A percentile compares a stretch with the other conserved stretches of the same genome.
Evolutionary conservation across 2,329 filamentous ascomycete species (phyloP).

Genomic region (Uncinocarpus reesii): DNA sequence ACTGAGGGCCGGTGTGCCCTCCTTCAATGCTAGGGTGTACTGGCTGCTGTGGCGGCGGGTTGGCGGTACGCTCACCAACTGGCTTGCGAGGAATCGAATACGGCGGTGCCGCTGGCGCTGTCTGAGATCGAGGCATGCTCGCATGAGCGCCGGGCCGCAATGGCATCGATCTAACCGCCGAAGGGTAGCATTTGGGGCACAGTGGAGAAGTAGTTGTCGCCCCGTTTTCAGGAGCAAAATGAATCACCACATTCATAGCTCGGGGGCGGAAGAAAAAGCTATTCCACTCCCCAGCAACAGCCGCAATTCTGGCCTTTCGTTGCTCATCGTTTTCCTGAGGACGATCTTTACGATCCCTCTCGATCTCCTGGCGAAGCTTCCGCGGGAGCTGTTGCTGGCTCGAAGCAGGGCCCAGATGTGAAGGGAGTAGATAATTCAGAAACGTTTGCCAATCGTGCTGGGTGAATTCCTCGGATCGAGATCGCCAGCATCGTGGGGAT

Average conservation of each 20-base stretch:
- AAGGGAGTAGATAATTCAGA: slow-evolving; percentile 34
- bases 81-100: slow-evolving; percentile 15
- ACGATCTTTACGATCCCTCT: slow-evolving; percentile 34
- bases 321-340: slow-evolving; percentile 35
- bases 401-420: slow-evolving; percentile 30
- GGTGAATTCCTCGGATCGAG: slow-evolving; percentile 26
- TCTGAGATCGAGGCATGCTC: slow-evolving; percentile 12
- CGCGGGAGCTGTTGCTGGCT: slow-evolving; percentile 28
- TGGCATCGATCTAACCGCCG: slow-evolving; percentile 25
- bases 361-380: slow-evolving; percentile 32
- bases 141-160: slow-evolving; percentile 19
- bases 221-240: slow-evolving; percentile 29
- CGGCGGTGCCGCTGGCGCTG: slow-evolving; percentile 1
- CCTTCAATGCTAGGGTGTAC: background rate
- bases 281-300: slow-evolving; percentile 38
- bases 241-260: slow-evolving; percentile 26
- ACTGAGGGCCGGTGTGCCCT: background rate
- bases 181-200: slow-evolving; percentile 34
- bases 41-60: background rate
- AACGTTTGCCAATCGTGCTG: slow-evolving; percentile 39
- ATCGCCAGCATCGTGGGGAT: slow-evolving; percentile 33
- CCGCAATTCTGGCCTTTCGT: slow-evolving; percentile 29
- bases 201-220: slow-evolving; percentile 28
- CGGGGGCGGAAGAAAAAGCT: slow-evolving; percentile 34
- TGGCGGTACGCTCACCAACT: slow-evolving; percentile 6